phyloP scores from a whole-genome alignment of 306 rosid genomes.

The Quillaja saponaria region DNA sequence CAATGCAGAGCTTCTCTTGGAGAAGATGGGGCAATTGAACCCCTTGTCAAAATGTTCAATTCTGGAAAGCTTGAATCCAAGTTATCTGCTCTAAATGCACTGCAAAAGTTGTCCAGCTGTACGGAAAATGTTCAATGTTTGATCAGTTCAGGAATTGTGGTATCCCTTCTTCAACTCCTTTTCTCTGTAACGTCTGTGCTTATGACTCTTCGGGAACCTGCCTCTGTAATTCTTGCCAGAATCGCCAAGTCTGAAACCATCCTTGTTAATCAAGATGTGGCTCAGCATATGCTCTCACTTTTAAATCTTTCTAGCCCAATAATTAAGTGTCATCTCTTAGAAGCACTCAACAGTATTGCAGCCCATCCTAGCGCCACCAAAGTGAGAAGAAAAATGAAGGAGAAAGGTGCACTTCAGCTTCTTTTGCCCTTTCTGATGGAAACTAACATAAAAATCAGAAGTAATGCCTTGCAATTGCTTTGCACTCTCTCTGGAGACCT shows the following conservation, averaged over 20 bases:
- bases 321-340: conserved; percentile 70
- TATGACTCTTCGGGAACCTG: conserved; percentile 89
- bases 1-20: conserved; percentile 72
- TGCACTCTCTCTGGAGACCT: conserved; percentile 70
- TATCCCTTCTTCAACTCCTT: conserved; percentile 74
- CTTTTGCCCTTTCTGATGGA: conserved; percentile 73
- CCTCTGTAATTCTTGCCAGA: conserved; percentile 82
- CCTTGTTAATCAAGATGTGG: conserved; percentile 57
- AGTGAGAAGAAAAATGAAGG: conserved; percentile 69
- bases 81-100: conserved; percentile 77
- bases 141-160: conserved; percentile 62
- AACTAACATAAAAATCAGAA: conserved; percentile 49
- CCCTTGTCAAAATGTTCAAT: conserved; percentile 66
- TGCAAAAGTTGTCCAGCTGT: conserved; percentile 68
- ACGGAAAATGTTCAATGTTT: conserved; percentile 63
- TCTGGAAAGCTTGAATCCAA: conserved; percentile 87
- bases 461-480: conserved; percentile 54
- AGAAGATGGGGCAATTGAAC: conserved; percentile 77
- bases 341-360: conserved; percentile 78
- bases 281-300: conserved; percentile 89
- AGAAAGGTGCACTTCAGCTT: conserved; percentile 76
- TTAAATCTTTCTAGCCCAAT: conserved; percentile 78
- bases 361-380: conserved; percentile 62
- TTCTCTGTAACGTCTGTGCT: conserved; percentile 93
- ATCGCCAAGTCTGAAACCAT: conserved; percentile 72